A percentile compares a stretch with the other conserved stretches of the same genome.
Evolutionary conservation across 2,329 filamentous ascomycete genomes (phyloP).

Genomic region (Chrysoporthe puriensis): DNA sequence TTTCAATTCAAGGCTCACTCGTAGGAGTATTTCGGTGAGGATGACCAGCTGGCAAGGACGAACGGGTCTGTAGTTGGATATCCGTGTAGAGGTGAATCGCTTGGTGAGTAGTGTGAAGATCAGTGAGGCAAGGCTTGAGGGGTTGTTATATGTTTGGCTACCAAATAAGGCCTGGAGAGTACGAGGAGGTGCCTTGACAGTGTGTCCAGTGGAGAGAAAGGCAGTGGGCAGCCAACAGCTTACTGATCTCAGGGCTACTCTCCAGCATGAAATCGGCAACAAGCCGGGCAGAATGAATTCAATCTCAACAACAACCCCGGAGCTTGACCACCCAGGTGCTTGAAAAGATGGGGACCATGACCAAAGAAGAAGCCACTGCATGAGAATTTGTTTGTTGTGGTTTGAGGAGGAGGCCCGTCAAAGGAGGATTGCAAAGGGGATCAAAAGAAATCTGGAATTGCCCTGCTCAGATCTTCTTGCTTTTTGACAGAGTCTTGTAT

Average conservation of each 20-base stretch:
- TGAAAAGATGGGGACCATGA: constrained; percentile 17
- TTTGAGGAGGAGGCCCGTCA: constrained; percentile 30
- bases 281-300: constrained; percentile 20
- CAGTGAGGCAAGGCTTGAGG: constrained; percentile 44
- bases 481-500: constrained; percentile 28
- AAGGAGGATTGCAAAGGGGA: constrained; percentile 22
- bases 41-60: constrained; percentile 29
- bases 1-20: constrained; percentile 36
- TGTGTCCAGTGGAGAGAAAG: constrained; percentile 14
- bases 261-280: constrained; percentile 14
- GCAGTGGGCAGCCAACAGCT: constrained; percentile 10
- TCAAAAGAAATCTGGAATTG: constrained; percentile 12
- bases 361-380: constrained; percentile 25
- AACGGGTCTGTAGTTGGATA: constrained; percentile 33
- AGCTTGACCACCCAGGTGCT: constrained; percentile 20
- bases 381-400: constrained; percentile 28
- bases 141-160: constrained; percentile 43
- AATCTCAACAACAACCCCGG: constrained; percentile 23
- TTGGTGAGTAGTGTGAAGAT: constrained; percentile 41
- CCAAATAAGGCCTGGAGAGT: constrained; percentile 20
- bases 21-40: constrained; percentile 1
- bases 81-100: constrained; percentile 45
- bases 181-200: constrained; percentile 21
- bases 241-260: constrained; percentile 15
- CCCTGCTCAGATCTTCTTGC: constrained; percentile 28